Evolutionary conservation across 2,329 filamentous ascomycete species (phyloP), one percentile per base, ranked within the genome.

Genomic region (Aspergillus eucalypticola): DNA sequence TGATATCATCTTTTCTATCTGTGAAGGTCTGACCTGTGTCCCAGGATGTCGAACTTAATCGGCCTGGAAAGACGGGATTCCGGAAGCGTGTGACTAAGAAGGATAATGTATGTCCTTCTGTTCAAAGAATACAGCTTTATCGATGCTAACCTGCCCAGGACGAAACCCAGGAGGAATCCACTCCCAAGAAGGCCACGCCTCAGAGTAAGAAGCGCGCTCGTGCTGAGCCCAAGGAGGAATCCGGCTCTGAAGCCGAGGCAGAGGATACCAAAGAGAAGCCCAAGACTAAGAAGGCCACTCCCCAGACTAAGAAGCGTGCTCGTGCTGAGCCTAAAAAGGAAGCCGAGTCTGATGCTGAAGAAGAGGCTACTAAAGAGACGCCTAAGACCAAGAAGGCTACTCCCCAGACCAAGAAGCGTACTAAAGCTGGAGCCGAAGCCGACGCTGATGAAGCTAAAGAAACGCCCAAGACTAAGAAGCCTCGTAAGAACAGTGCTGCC

Each of bases 41-140:
- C 25, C 66, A 95, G 90, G 91, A 96, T 66, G 80, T 85, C 3
- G 89, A 90, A 70, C 84, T 86, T 78, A 96, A 95, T 72, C 82
- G 84, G 19, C 88, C 85, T 3, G 90, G 90, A 15, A 80, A 83
- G 68, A 83, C 79, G 60, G 88, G 89, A 23, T 90, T 90, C 70
- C 86, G 86, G 38, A 69, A 71, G 48, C 73, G 73, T 17, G 73
- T 63, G 27, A 66, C 72, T 3, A 76, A 75, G 66, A 74, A 73
- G 46, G 67, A 71, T 8, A 58, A 59, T 21, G 59, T 49, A 46
- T 21, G 21, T 7, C 19, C 10, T n/a, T 10, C 5, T 13, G 25
- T 38, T 17, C 27, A 15, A 29, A 10, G 8, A 29, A 29, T 29
- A 19, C 15, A 15, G 6, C 17, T 21, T 4, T 29, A 25, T 10